Evolutionary conservation across 2,329 filamentous ascomycete genomes (phyloP).

Genomic region (Xylariomycetidae sp.): DNA sequence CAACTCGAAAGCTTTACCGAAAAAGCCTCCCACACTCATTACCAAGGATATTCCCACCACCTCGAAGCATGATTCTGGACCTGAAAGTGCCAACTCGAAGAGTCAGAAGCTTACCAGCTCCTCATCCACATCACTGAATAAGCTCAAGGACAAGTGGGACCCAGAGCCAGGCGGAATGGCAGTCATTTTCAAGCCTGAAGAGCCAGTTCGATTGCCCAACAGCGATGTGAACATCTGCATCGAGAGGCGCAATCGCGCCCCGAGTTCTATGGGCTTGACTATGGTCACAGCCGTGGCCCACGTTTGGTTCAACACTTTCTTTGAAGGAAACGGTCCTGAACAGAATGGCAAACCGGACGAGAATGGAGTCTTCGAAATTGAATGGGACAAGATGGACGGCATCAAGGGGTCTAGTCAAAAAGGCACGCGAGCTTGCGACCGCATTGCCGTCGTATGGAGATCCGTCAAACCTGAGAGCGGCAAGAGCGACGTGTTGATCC

Average conservation of each 20-base stretch:
- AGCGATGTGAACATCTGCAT: slow-evolving; percentile 89
- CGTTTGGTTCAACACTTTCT: slow-evolving; percentile 95
- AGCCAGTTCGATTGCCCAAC: slow-evolving; percentile 64
- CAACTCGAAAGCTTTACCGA: slow-evolving; percentile 7
- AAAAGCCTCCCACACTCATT: slow-evolving; percentile 15
- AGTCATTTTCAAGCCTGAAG: slow-evolving; percentile 69
- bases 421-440: slow-evolving; percentile 75
- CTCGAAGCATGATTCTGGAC: no score
- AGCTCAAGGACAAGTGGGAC: slow-evolving; percentile 24
- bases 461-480: slow-evolving; percentile 25
- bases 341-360: slow-evolving; percentile 58
- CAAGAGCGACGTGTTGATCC: slow-evolving; percentile 38
- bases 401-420: slow-evolving; percentile 86
- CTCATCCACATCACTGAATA: background rate
- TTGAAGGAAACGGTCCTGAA: slow-evolving; percentile 76
- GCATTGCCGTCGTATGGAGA: slow-evolving; percentile 80
- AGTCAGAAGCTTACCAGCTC: slow-evolving; percentile 4
- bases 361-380: slow-evolving; percentile 56
- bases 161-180: slow-evolving; percentile 58
- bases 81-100: no score
- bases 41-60: slow-evolving; percentile 11
- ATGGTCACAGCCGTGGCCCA: slow-evolving; percentile 93
- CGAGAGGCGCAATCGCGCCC: slow-evolving; percentile 75
- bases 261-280: slow-evolving; percentile 70
- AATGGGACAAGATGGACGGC: slow-evolving; percentile 73